Evolutionary conservation across 306 rosid genomes (phyloP), one percentile per base, ranked within the genome.

Genomic region (Lathyrus oleraceus): DNA sequence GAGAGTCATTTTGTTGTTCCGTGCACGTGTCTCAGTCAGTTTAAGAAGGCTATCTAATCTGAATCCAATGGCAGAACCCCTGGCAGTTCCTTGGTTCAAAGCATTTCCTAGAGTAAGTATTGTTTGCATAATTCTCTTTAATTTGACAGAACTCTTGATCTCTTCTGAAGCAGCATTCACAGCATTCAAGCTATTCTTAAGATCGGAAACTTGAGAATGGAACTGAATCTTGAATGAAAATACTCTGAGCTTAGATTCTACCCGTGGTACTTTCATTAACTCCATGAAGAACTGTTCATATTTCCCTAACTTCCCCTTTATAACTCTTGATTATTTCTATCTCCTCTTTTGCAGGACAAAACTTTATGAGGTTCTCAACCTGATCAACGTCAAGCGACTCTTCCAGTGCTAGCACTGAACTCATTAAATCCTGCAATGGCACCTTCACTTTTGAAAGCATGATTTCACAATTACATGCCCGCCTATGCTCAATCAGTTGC

Each of bases 381-480:
- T 85, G 96, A 81, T 86, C 96, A 43, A 45, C 76, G 81, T 87
- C 98, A 23, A 92, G 61, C 3, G 95, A 78, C 52, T 92, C 95
- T 66, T 92, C 95, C 61, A 92, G 81, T 70, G 80, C 89, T 76
- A 92, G 87, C 77, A 92, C 95, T 16, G 92, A 87, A 81, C 74
- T 76, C 96, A 88, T 86, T 77, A 93, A 85, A 51, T 86, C 93
- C 59, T 75, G 85, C 84, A 88, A 76, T 5, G 98, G 96, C 49
- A 87, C 93, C 76, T 93, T 93, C 75, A 93, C 98, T 82, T 85
- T 81, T 72, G 98, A 93, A 87, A 93, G 98, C 96, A 93, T 93
- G 69, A 93, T 93, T 82, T 90, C 98, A 74, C 98, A 90, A 74
- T 93, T 90, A 76, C 88, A 88, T 48, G 98, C 98, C 52, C 97